Conservation (phyloP, 495 filamentous ascomycete species). For the Entonaema liquescens region DNA sequence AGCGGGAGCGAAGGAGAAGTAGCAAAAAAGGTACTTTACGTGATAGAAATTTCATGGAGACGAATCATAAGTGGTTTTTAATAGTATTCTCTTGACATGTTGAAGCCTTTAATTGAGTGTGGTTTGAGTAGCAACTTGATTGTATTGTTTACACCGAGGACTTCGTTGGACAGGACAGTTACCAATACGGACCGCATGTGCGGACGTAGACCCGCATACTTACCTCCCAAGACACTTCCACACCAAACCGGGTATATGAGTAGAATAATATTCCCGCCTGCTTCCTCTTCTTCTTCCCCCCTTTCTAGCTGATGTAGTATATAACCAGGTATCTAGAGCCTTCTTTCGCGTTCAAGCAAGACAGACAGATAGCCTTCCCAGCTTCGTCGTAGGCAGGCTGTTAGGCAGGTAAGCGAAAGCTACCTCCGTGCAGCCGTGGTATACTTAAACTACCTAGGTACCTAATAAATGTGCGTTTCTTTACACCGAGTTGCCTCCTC, state of each 20-base stretch:
- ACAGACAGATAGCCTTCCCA: background rate
- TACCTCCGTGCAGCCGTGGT: background rate
- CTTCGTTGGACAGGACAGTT: background rate
- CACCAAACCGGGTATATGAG: background rate
- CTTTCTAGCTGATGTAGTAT: background rate
- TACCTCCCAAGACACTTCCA: too few species aligned
- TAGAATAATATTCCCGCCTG: background rate
- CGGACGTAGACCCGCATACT: background rate
- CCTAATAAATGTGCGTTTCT: background rate
- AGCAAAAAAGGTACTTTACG: background rate
- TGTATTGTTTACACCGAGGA: background rate
- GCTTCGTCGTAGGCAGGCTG: background rate
- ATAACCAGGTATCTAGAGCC: background rate
- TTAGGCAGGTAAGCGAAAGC: conserved; percentile 1
- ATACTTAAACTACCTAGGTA: background rate
- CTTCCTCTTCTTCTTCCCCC: background rate
- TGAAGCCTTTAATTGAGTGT: background rate
- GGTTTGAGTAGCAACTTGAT: background rate
- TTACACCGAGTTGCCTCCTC: background rate
- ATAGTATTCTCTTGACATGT: background rate
- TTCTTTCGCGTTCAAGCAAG: background rate
- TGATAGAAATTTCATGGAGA: background rate
- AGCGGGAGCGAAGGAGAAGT: background rate
- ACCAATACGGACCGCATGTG: background rate
- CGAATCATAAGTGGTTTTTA: background rate